Base-by-base conservation (phyloP, 1,139 yeast genomes). In the Blastobotrys arbuscula region DNA sequence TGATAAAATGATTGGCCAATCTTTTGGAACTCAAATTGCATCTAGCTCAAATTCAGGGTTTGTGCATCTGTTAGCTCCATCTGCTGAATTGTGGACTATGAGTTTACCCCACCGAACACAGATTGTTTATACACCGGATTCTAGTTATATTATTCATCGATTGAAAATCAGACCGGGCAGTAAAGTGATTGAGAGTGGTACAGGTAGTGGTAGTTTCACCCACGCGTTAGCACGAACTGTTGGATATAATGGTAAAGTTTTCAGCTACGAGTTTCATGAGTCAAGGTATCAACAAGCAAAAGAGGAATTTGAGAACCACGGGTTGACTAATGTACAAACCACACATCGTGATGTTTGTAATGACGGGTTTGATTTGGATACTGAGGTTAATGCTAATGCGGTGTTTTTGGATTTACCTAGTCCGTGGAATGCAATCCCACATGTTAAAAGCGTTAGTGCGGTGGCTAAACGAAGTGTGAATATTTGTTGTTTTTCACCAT, bases 91-190 rank as follows among this genome's bases (percentile, higher is more conserved):
- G 34, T 94, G 99, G 99, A 85, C 97, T 0, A 64, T 87, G 28
- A 88, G 97, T 0, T 73, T 94, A 44, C 97, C 98, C 1, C 99
- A 94, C 65, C 76, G 99, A 65, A 94, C 99, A 0, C 99, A 94
- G 70, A 92, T 94, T 58, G 97, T 94, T 0, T 94, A 94, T 64
- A 86, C 97, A 0, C 96, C 96, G 8, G 99, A 94, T 63, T 85
- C 96, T 2, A 81, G 95, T 26, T 92, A 88, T 61, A 89, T 94
- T 50, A 77, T 85, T 55, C 96, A 90, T 64, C 71, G 96, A 59
- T 70, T 92, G 55, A 77, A 79, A 43, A 82, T 94, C 46, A 71
- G 78, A 12, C 79, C 86, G 19, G 94, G 94, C 0, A 77, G 89
- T 1, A 71, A 80, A 55, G 94, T 92, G 13, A 83, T 94, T 47